Evolutionary conservation across 495 filamentous ascomycete species (phyloP), one percentile per base, ranked within the genome.

Genomic region (Neurospora tetrasperma): DNA sequence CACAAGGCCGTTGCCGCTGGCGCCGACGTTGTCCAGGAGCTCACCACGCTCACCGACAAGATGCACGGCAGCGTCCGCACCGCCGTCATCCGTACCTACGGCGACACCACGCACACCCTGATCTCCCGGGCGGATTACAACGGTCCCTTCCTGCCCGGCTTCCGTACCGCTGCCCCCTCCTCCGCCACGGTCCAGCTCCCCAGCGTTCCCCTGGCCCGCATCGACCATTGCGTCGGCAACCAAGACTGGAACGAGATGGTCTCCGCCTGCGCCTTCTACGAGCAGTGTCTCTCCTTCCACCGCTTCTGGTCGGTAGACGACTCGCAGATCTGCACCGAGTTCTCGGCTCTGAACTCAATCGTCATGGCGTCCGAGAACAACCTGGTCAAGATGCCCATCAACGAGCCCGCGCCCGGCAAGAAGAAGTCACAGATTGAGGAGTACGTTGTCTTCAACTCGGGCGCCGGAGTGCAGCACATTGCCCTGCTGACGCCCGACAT

Each of bases 231-330:
- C 80, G 94, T 97, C 73, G 94, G 94, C 62, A 97, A 97, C 81
- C 94, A 97, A 82, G 89, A 91, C 81, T 97, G 94, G 94, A 86
- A 89, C 80, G 88, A 92, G 80, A 94, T 98, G 93, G 90, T 91
- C 38, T 86, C 87, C 42, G 89, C 91, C 41, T 97, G 94, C 82
- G 90, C 89, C 73, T 96, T 93, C 82, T 98, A 98, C 83, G 94
- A 97, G 82, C 87, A 89, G 70, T 90, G 89, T 70, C 90, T 97
- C n/a, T 89, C 90, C 44, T 97, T 97, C 88, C 93, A 96, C 82
- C 91, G 94, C 54, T 97, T 98, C 88, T 97, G 94, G 94, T 91
- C 88, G 43, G 93, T 97, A 42, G 94, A 97, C 79, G 94, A 97
- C 82, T 90, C 85, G 73, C 86, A 94, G 74, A 92, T 97, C 78